These are phyloP conservation scores for Mucor ambiguus DNA, from an alignment of 371 early-diverging fungal genomes.

Conservation along the genomic window DNA sequence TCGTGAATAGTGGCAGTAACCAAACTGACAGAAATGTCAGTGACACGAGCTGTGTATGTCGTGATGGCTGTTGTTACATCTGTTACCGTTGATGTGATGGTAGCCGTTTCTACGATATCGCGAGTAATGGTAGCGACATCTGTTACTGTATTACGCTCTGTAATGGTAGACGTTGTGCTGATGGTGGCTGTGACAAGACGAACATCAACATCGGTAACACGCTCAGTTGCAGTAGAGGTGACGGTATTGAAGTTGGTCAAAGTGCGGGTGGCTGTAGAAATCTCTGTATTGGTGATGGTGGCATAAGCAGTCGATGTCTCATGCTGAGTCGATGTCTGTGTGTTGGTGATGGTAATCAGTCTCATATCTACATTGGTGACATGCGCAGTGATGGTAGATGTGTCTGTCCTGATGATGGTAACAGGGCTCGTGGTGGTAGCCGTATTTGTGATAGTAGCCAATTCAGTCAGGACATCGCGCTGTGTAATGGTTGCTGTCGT, in stretches of 20 bases:
- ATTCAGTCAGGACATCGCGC: neutral
- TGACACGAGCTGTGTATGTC: neutral
- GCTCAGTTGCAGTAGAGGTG: neutral
- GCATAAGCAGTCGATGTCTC: neutral
- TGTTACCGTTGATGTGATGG: neutral
- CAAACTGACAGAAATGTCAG: neutral
- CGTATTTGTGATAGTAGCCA: neutral
- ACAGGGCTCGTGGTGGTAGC: constrained; percentile 1
- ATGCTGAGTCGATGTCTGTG: neutral
- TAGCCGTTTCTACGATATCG: neutral
- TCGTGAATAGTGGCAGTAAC: neutral
- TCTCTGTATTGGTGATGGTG: neutral
- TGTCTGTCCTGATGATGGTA: neutral
- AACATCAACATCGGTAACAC: neutral
- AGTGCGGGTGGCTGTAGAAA: neutral
- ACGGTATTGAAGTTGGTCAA: neutral
- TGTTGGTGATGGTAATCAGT: neutral
- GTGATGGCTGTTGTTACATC: neutral
- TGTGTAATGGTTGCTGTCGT: neutral
- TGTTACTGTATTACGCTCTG: neutral
- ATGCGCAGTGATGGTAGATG: neutral
- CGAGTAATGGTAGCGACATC: neutral
- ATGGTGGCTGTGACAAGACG: neutral
- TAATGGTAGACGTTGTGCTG: neutral
- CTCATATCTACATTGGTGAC: neutral